phyloP scores from a whole-genome alignment of 345 rosid species.

The Cardamine occulta region DNA sequence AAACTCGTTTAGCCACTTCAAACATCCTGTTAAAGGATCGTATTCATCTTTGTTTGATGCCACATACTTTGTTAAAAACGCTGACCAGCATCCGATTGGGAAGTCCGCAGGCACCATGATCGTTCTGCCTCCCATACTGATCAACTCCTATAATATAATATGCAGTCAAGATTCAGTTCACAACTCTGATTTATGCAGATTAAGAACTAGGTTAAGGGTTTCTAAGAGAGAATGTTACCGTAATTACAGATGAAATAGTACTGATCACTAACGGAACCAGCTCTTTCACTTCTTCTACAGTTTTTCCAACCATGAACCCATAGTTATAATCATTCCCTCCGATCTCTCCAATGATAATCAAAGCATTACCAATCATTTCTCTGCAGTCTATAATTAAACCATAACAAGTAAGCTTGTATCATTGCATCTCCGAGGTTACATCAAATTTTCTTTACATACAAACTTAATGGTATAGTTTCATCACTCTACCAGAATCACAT shows the following conservation, averaged over 20 bases:
- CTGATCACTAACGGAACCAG: conserved; percentile 47
- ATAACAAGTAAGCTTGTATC: not conserved
- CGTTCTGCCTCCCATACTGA: conserved; percentile 50
- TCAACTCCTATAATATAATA: conserved; percentile 46
- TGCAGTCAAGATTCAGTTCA: conserved; percentile 16
- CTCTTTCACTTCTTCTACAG: conserved; percentile 26
- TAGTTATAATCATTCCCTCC: conserved; percentile 61
- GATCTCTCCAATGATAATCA: conserved; percentile 60
- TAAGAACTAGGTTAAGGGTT: not conserved
- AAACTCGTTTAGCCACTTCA: conserved; percentile 54
- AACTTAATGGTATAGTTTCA: not conserved
- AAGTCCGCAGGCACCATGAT: conserved; percentile 53
- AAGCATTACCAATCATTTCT: conserved; percentile 40
- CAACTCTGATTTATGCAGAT: not conserved
- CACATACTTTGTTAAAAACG: conserved; percentile 33
- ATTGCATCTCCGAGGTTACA: not conserved
- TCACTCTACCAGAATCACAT: not conserved
- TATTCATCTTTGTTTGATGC: conserved; percentile 40
- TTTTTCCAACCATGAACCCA: conserved; percentile 33
- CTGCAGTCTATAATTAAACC: conserved; percentile 42
- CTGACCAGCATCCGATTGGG: conserved; percentile 51
- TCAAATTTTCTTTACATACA: not conserved
- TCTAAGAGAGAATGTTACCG: conserved; percentile 33
- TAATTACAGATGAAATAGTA: conserved; percentile 41
- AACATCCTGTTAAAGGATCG: conserved; percentile 51